Conservation (phyloP, 2,329 filamentous ascomycete genomes). For the Dryadomyces quercus-mongolicae region DNA sequence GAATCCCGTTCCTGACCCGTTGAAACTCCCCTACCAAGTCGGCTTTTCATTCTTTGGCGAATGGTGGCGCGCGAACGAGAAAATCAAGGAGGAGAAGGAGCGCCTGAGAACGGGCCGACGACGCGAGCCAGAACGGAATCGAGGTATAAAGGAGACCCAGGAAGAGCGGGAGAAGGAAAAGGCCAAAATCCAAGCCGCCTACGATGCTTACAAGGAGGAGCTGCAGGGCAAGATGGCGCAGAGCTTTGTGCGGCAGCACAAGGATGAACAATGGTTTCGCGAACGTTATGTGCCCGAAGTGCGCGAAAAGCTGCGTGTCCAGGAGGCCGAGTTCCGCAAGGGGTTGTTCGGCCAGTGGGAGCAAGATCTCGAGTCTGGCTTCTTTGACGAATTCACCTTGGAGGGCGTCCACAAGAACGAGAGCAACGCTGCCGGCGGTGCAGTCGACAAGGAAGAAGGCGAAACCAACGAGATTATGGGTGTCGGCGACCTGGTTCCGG, state of each 20-base stretch:
- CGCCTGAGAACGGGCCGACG: conserved; percentile 56
- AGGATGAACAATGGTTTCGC: conserved; percentile 94
- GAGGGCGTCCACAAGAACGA: conserved; percentile 92
- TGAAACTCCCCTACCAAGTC: conserved; percentile 65
- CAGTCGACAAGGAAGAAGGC: conserved; percentile 89
- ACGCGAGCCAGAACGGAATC: conserved; percentile 49
- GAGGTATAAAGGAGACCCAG: conserved; percentile 51
- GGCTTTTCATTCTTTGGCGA: conserved; percentile 79
- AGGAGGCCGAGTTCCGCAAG: conserved; percentile 69
- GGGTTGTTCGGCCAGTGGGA: conserved; percentile 79
- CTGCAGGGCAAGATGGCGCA: conserved; percentile 71
- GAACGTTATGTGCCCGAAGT: conserved; percentile 85
- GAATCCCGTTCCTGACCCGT: conserved; percentile 62
- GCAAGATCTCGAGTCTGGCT: conserved; percentile 68
- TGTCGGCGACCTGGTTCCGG: conserved; percentile 80
- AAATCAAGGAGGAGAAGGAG: conserved; percentile 72
- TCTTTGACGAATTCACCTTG: conserved; percentile 88
- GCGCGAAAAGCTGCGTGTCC: conserved; percentile 58
- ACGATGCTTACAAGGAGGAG: conserved; percentile 56
- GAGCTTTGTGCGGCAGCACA: conserved; percentile 81
- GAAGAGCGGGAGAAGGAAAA: conserved; percentile 73
- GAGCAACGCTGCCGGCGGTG: conserved; percentile 71
- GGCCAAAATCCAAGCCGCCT: conserved; percentile 60
- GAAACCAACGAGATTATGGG: conserved; percentile 91
- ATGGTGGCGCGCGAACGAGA: conserved; percentile 76